Conservation (phyloP, 805 yeast species). For the Starmerella stigmatis region DNA sequence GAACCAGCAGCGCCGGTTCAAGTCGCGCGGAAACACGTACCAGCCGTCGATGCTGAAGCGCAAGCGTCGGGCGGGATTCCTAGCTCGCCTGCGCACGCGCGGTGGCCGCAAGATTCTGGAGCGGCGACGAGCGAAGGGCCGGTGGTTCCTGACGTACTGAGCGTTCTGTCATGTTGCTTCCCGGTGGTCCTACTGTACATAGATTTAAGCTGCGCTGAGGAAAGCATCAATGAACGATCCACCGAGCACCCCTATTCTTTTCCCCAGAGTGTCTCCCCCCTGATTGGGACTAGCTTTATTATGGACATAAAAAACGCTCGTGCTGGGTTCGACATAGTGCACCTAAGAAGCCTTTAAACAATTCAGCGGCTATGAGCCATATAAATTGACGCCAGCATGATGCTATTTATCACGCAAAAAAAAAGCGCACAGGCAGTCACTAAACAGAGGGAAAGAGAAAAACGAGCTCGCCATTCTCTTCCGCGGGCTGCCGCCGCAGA, state of each 20-base stretch:
- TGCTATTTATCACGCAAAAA: too few relatives aligned
- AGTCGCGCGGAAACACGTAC: slow-evolving; percentile 85
- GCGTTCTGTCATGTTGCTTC: not conserved
- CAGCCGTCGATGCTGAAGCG: slow-evolving; percentile 88
- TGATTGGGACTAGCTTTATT: too few relatives aligned
- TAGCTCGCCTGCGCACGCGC: slow-evolving; percentile 66
- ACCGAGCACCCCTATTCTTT: too few relatives aligned
- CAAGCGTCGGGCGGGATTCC: slow-evolving; percentile 81
- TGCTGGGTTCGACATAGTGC: too few relatives aligned
- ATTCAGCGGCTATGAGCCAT: too few relatives aligned
- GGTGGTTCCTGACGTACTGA: slow-evolving; percentile 85
- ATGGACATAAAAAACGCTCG: too few relatives aligned
- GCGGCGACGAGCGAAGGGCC: slow-evolving; percentile 75
- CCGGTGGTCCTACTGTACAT: not conserved
- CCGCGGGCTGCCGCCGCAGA: not conserved
- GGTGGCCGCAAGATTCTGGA: slow-evolving; percentile 69
- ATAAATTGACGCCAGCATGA: too few relatives aligned
- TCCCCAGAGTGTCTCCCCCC: too few relatives aligned
- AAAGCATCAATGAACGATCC: too few relatives aligned
- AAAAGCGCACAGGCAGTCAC: too few relatives aligned
- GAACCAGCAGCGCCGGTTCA: slow-evolving; percentile 28
- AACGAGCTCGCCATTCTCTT: not conserved
- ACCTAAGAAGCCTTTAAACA: too few relatives aligned
- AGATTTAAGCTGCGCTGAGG: not conserved
- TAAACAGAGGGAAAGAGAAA: too few relatives aligned